Evolutionary conservation across 257 asterid species (phyloP), one percentile per base, ranked within the genome.

Genomic region (Phtheirospermum japonicum): DNA sequence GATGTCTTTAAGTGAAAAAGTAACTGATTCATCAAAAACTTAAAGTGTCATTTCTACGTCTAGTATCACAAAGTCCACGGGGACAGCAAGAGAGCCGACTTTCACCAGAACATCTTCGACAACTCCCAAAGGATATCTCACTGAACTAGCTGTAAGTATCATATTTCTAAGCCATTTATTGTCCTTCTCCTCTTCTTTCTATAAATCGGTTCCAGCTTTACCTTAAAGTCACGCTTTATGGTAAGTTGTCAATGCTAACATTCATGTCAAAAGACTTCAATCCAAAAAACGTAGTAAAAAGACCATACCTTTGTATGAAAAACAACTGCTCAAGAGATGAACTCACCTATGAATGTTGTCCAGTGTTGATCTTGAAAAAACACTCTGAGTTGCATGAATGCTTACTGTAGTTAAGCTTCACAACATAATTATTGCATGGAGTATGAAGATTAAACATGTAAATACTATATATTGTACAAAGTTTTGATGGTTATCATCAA

Each of bases 401-500:
- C 85, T 74, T 42, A 64, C 56, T 39, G 20, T 18, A 48, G 83
- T 85, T 18, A 85, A 90, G 90, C 90, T 40, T 60, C 30, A 71
- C 57, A 64, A 18, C 6, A 28, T 20, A 9, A 14, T 32, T 50
- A 48, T 49, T 30, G 16, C 39, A 56, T 50, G 39, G 53, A 46
- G 16, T 36, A 0, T 42, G 60, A 33, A 39, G 58, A 69, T n/a
- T 30, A 57, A 70, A 57, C 33, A 43, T 13, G 17, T 13, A 28
- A 26, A 57, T 63, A 37, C 8, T 56, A 43, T 23, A 3, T 13
- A 61, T 26, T 18, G 59, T 51, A 48, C 45, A 39, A 65, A 13
- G 63, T 58, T 20, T 51, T 33, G 66, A 82, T 88, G 98, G 98
- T 88, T 91, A 88, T 88, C 79, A 12, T 83, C 82, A 18, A 81